phyloP scores from a whole-genome alignment of 202 grass and related monocot genomes.

The Setaria viridis region DNA sequence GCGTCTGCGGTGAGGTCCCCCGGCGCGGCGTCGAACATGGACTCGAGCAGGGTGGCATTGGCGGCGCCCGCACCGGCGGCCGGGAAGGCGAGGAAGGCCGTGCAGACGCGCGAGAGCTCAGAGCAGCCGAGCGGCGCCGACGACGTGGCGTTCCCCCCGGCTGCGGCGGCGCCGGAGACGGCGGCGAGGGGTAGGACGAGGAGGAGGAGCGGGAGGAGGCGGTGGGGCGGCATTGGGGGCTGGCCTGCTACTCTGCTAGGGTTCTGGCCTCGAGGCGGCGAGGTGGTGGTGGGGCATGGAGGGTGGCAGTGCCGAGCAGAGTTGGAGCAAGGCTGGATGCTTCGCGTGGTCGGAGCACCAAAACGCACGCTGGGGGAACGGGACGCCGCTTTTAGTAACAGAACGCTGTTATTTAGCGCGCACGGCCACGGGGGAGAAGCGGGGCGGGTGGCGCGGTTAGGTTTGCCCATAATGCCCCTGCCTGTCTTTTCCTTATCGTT shows the following conservation, averaged over 20 bases:
- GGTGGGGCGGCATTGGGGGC: conserved; percentile 48
- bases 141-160: conserved; percentile 42
- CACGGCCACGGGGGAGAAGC: neutral
- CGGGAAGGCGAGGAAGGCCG: conserved; percentile 92
- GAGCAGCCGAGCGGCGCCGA: conserved; percentile 78
- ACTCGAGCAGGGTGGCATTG: conserved; percentile 58
- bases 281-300: conserved; percentile 51
- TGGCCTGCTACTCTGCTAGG: conserved; percentile 17
- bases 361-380: neutral
- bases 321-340: conserved; percentile 44
- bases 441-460: neutral
- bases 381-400: conserved; percentile 40
- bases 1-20: conserved; percentile 83
- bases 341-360: conserved; percentile 54
- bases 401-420: conserved; percentile 27
- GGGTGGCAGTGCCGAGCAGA: conserved; percentile 59
- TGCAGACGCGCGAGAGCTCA: conserved; percentile 83
- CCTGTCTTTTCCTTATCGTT: neutral
- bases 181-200: conserved; percentile 29
- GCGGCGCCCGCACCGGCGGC: conserved; percentile 16
- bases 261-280: conserved; percentile 56
- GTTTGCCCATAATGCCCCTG: neutral
- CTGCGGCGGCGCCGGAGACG: conserved; percentile 20
- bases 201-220: neutral
- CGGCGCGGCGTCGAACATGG: conserved; percentile 86